These are phyloP conservation scores for Abortiporus biennis DNA, from an alignment of 1,284 basidiomycete species.

Conservation along the genomic window DNA sequence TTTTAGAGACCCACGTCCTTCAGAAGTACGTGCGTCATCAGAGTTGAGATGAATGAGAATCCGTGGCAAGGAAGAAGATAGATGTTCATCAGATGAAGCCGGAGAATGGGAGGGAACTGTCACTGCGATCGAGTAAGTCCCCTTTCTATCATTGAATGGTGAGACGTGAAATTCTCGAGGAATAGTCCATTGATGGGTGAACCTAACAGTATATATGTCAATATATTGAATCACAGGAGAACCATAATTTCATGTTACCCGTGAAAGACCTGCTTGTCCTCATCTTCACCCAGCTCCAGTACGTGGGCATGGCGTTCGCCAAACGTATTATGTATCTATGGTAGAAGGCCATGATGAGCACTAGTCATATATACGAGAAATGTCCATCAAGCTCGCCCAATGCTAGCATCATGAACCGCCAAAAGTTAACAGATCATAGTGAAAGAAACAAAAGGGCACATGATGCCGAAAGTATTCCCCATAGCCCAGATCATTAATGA, in stretches of 20 bases:
- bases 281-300: conserved; percentile 40
- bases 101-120: conserved; percentile 41
- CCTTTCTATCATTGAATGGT: conserved; percentile 73
- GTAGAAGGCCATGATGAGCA: neutral
- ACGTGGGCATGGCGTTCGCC: conserved; percentile 64
- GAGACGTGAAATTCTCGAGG: conserved; percentile 74
- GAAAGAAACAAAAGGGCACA: no score
- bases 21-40: conserved; percentile 14
- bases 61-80: conserved; percentile 28
- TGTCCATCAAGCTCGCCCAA: neutral
- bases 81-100: conserved; percentile 5
- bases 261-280: conserved; percentile 28
- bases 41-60: conserved; percentile 41
- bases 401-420: neutral
- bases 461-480: no score
- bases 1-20: conserved; percentile 34
- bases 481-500: no score
- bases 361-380: neutral
- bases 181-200: conserved; percentile 68
- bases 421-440: no score
- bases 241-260: conserved; percentile 30
- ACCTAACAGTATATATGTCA: conserved; percentile 18
- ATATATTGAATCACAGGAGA: neutral
- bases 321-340: conserved; percentile 75
- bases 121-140: conserved; percentile 52